Evolutionary conservation across 2,329 filamentous ascomycete species (phyloP).

Genomic region (Monosporascus sp.): DNA sequence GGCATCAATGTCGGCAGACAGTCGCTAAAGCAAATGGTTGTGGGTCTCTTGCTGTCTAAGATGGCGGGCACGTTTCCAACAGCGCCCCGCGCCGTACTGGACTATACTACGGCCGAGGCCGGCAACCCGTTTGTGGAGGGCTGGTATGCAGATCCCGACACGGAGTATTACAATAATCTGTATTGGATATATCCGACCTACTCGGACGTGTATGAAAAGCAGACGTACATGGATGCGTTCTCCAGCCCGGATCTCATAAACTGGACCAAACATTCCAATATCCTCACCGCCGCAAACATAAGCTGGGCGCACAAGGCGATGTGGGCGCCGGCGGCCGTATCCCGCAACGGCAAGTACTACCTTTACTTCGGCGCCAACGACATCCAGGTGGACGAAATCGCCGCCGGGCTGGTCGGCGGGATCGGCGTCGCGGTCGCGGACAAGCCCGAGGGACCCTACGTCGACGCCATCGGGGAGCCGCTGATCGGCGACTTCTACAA

Average conservation of each 20-base stretch:
- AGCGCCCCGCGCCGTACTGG: constrained; percentile 10
- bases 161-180: constrained; percentile 35
- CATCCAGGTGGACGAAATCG: constrained; percentile 28
- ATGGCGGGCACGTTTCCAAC: constrained; percentile 1
- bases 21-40: background rate
- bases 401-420: constrained; percentile 27
- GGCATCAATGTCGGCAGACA: background rate
- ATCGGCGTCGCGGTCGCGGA: constrained; percentile 36
- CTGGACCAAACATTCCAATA: constrained; percentile 41
- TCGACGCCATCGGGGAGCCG: constrained; percentile 35
- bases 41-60: constrained; percentile 2
- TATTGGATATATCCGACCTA: constrained; percentile 46
- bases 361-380: constrained; percentile 47
- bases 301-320: constrained; percentile 39
- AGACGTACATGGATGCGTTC: constrained; percentile 46
- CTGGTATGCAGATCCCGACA: constrained; percentile 48
- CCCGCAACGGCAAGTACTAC: constrained; percentile 39
- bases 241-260: constrained; percentile 41
- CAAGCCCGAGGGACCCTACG: constrained; percentile 33
- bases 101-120: constrained; percentile 34
- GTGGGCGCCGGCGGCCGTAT: constrained; percentile 42
- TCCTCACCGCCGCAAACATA: constrained; percentile 34
- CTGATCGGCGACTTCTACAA: constrained; percentile 37
- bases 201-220: constrained; percentile 37
- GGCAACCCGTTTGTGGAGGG: constrained; percentile 43